Base-by-base conservation (phyloP, 805 yeast genomes). In the Wickerhamiella brachini region DNA sequence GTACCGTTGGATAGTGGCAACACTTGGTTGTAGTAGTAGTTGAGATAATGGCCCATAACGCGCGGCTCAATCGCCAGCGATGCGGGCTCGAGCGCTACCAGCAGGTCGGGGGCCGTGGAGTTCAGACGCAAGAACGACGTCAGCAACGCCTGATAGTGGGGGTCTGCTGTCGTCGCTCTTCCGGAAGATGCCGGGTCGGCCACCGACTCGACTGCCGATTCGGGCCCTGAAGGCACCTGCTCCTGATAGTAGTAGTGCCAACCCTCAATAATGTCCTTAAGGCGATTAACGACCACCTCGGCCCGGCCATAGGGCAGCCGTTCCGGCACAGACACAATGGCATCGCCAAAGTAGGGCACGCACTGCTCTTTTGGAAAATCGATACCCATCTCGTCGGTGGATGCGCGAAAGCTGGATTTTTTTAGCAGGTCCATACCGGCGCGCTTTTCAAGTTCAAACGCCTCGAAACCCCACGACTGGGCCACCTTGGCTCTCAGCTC, bases 391-490 rank as follows among this genome's bases (percentile, higher is more conserved):
- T 94, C 93, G 59, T 90, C 85, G 3, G 96, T 49, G 31, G 56
- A 54, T 87, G 9, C 94, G 89, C 71, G 86, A 75, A 26, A 88
- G 79, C 68, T 82, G 84, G 56, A 76, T 65, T 79, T 76, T 50
- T 74, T 76, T 41, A 78, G 72, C 4, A 79, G 70, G 48, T 78
- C 77, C 45, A 78, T 72, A 20, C 76, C 71, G 65, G 84, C 71
- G 47, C 81, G 75, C 57, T 93, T 76, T 55, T 87, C 94, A 37
- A 90, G 71, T 62, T 89, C 97, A 67, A 85, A 86, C 8, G 86
- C 81, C 22, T 90, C 94, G 1, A 94, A 95, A 0, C 93, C 85
- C 97, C 97, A 90, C 58, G 85, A 94, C 48, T 80, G 78, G 44
- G 80, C 76, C 26, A 87, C 77, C 2, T 78, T 68, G 51, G 77